Percentiles rank a stretch among this genome's conserved stretches.
Conservation (phyloP, 139 green algal species). For the Tetradesmus obliquus region DNA sequence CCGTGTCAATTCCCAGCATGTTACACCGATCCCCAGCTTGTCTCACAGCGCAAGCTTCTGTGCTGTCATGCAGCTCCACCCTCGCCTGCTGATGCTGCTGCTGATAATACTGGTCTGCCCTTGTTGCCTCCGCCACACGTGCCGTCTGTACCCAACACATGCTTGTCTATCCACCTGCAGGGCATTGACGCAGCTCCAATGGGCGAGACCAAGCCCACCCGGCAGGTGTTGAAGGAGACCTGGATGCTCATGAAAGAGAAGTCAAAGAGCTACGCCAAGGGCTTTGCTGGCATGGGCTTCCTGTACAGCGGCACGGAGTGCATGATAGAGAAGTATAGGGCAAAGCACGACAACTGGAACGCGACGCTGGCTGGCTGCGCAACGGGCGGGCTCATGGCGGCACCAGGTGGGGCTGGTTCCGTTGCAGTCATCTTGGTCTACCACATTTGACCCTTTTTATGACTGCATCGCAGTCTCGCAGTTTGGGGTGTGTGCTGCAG, state of each 20-base stretch:
- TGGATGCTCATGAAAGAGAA: slow-evolving; percentile 63
- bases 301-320: slow-evolving; percentile 95
- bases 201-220: slow-evolving; percentile 50
- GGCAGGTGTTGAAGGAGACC: slow-evolving; percentile 65
- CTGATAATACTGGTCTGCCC: no score
- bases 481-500: neutral
- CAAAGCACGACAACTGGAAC: slow-evolving; percentile 94
- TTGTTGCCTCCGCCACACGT: neutral
- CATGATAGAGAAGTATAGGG: slow-evolving; percentile 92
- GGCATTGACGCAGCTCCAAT: slow-evolving; percentile 49
- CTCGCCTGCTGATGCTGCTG: neutral
- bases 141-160: neutral
- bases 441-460: neutral
- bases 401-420: slow-evolving; percentile 41
- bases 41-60: no score
- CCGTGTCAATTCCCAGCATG: no score
- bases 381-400: slow-evolving; percentile 87
- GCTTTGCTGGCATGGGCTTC: slow-evolving; percentile 90
- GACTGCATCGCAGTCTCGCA: neutral
- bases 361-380: slow-evolving; percentile 90
- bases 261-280: slow-evolving; percentile 90
- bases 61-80: neutral
- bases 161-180: neutral
- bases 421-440: neutral
- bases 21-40: no score